These are phyloP conservation scores for Suillus variegatus DNA, from an alignment of 768 basidiomycete genomes.

Conservation along the genomic window DNA sequence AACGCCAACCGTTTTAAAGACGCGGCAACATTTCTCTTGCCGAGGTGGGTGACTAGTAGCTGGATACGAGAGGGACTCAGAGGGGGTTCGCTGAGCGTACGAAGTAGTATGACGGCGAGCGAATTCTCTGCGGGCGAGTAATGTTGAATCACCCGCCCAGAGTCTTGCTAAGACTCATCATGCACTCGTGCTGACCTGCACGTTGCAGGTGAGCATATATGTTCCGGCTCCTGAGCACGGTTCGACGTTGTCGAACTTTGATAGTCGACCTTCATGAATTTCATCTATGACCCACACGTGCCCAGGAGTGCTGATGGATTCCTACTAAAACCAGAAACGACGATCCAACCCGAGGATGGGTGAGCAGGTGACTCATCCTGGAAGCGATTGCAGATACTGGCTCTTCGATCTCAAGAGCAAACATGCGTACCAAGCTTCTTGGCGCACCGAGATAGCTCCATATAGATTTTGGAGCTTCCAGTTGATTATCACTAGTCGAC, in stretches of 20 bases:
- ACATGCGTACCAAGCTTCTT: neutral
- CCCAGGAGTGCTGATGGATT: neutral
- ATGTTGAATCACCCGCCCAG: neutral
- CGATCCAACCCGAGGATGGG: neutral
- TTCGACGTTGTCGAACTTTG: neutral
- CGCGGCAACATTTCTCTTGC: neutral
- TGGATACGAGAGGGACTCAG: neutral
- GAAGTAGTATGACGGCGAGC: neutral
- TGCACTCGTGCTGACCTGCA: neutral
- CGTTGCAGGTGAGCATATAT: neutral
- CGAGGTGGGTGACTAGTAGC: neutral
- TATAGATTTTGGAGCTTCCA: neutral
- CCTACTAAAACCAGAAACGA: neutral
- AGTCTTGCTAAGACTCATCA: neutral
- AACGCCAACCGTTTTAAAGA: neutral
- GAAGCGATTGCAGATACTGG: neutral
- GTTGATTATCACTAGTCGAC: neutral
- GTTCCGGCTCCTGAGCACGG: neutral
- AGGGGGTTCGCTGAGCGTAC: neutral
- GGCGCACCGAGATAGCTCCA: neutral
- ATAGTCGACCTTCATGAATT: neutral
- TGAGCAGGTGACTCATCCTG: neutral
- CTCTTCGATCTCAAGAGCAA: neutral
- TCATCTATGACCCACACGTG: neutral
- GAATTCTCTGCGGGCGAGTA: neutral